Base-by-base conservation (phyloP, 2,329 filamentous ascomycete genomes). In the Uncinocarpus reesii region DNA sequence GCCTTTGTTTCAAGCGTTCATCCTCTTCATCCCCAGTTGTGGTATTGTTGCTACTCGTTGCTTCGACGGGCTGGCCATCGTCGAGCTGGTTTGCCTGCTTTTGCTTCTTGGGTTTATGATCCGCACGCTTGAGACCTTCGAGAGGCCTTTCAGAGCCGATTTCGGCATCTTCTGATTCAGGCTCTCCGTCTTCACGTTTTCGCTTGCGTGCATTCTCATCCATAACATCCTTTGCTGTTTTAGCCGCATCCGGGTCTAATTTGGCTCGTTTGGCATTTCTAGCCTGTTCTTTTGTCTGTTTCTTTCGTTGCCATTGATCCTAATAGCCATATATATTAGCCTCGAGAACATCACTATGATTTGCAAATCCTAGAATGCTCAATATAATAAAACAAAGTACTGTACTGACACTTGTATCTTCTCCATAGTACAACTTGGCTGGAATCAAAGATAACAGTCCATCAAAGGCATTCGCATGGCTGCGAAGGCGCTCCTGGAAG, bases 301-400 rank as follows among this genome's bases (percentile, higher is more conserved):
- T 96, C 71, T 92, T 94, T 62, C 83, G 83, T 65, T 82, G 81
- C 87, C 88, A 94, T 81, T 95, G 87, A 60, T 92, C 84, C 87
- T 94, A n/a, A n/a, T n/a, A n/a, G n/a, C n/a, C n/a, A n/a, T n/a
- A 61, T 23, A 18, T 3, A 4, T 7, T 15, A 5, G 28, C 11
- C 11, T 13, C 4, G 16, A 21, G 2, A 20, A 32, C 8, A 41
- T 18, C 13, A 26, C 2, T 15, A 24, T n/a, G 26, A 21, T 5
- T 16, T 10, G 35, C 35, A 23, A 36, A n/a, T 32, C 18, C 7
- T n/a, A 37, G 2, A 18, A 18, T 16, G 3, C 13, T 4, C 26
- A 8, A 37, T 36, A 34, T 16, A 29, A 26, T 11, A 24, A 20
- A 26, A 48, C 34, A 37, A 26, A n/a, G 52, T 53, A 46, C 21